Base-by-base conservation (phyloP, 2,329 filamentous ascomycete genomes). In the Beauveria varroae region DNA sequence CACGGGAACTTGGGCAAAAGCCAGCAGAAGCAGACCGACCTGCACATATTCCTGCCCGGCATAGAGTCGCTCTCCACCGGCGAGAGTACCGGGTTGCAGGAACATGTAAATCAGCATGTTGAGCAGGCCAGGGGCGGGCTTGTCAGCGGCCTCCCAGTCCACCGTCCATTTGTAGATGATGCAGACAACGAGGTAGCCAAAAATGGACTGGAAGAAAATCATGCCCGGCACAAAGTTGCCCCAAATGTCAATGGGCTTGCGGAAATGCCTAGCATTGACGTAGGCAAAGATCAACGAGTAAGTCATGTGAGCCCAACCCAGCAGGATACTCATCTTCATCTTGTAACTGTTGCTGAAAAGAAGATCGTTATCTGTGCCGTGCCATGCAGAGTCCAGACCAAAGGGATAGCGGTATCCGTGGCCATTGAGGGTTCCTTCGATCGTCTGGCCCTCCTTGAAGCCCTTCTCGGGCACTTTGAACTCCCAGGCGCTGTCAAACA, bases 51-150 rank as follows among this genome's bases (percentile, higher is more conserved):
- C 83, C 74, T 99, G 95, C 47, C 90, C 90, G 24, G 79, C 73
- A 73, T 96, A 99, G 5, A 99, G 81, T 56, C 82, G 82, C 64
- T 91, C 84, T 54, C 90, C 87, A 14, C 57, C 43, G 12, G 62
- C 40, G 10, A 64, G 71, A 0, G 75, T 89, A 57, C 92, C 92
- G 3, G 95, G 95, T 65, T 88, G 86, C 67, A 99, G 78, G 80
- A 99, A 99, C 96, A 99, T 99, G 83, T 97, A 97, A 71, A 99
- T 99, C 70, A 99, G 81, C 93, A 98, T 98, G 83, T 99, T 99
- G 64, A 99, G 79, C 63, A 99, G 81, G 69, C 92, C 91, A 2
- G 96, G 95, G 1, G 96, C 91, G 64, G 85, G 82, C 47, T 81
- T 82, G 12, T 81, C 85, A 53, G 78, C 77, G 59, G 75, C 75